Evolutionary conservation across 306 rosid species (phyloP).

Genomic region (Inga leiocalycina): DNA sequence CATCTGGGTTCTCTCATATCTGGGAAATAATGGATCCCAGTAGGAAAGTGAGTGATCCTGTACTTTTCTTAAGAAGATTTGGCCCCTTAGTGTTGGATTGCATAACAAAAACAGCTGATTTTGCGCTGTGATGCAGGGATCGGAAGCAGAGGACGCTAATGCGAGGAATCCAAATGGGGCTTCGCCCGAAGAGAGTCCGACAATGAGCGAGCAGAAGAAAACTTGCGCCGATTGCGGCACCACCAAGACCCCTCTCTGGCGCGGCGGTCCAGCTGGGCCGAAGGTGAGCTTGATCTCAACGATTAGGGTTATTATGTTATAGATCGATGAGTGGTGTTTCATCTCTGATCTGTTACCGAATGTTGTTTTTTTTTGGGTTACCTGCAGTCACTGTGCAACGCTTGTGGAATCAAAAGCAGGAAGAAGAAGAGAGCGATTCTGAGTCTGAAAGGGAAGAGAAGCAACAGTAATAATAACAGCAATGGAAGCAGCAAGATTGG

Average conservation of each 20-base stretch:
- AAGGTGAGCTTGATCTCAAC: constrained; percentile 49
- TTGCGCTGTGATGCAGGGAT: constrained; percentile 61
- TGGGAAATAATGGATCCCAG: constrained; percentile 64
- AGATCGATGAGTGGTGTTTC: neutral
- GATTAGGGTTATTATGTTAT: no score
- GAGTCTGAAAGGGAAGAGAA: constrained; percentile 65
- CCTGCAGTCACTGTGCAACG: constrained; percentile 87
- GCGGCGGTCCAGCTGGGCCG: constrained; percentile 98
- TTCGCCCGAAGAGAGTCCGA: constrained; percentile 54
- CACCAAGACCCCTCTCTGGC: constrained; percentile 88
- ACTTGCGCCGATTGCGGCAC: constrained; percentile 97
- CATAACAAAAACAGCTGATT: neutral
- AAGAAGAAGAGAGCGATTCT: constrained; percentile 88
- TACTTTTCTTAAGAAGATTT: neutral
- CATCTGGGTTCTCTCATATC: constrained; percentile 47
- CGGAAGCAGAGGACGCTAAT: constrained; percentile 60
- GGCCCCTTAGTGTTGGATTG: neutral
- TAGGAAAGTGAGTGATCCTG: constrained; percentile 61
- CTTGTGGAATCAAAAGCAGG: constrained; percentile 97
- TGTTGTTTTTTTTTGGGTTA: neutral
- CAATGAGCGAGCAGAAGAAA: constrained; percentile 58
- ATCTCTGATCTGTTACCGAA: constrained; percentile 21
- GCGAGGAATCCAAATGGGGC: constrained; percentile 46
- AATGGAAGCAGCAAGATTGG: constrained; percentile 41
- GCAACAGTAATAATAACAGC: neutral